Percentiles rank a stretch among this genome's conserved stretches.
These are phyloP conservation scores for Pulveroboletus sp. DNA, from an alignment of 768 basidiomycete genomes.

Conservation along the genomic window DNA sequence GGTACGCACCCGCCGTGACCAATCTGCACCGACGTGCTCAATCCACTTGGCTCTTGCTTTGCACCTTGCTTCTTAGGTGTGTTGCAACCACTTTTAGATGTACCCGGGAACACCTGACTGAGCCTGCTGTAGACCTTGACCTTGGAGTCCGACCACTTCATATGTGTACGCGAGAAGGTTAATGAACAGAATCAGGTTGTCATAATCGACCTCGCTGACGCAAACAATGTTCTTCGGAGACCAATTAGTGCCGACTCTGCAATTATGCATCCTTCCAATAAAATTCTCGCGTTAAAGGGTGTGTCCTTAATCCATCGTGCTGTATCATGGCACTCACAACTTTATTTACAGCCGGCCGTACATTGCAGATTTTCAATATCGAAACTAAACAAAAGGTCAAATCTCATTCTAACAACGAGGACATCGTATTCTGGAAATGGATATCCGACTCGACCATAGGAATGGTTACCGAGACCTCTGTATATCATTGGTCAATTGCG, in stretches of 20 bases:
- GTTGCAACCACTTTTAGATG: constrained; percentile 1
- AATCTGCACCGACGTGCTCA: constrained; percentile 14
- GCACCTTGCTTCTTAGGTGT: constrained; percentile 16
- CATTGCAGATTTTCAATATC: constrained; percentile 97
- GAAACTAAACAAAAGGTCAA: constrained; percentile 98
- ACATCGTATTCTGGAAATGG: constrained; percentile 99
- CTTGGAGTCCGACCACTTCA: constrained; percentile 96
- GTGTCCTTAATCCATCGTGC: neutral
- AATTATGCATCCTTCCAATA: constrained; percentile 96
- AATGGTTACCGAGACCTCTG: constrained; percentile 90
- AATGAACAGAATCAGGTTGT: constrained; percentile 97
- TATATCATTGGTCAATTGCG: constrained; percentile 84
- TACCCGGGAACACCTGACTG: neutral
- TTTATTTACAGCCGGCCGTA: constrained; percentile 76
- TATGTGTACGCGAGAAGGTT: constrained; percentile 95
- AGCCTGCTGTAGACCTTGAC: constrained; percentile 68
- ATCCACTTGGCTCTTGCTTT: neutral
- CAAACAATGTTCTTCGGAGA: constrained; percentile 93
- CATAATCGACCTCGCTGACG: constrained; percentile 95
- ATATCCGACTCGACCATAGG: constrained; percentile 87
- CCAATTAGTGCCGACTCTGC: constrained; percentile 98
- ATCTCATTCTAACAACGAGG: constrained; percentile 89
- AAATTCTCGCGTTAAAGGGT: constrained; percentile 96
- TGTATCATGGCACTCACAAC: constrained; percentile 6
- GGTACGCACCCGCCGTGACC: constrained; percentile 46